phyloP scores from a whole-genome alignment of 495 filamentous ascomycete genomes.

The Glutinoglossum americanum region DNA sequence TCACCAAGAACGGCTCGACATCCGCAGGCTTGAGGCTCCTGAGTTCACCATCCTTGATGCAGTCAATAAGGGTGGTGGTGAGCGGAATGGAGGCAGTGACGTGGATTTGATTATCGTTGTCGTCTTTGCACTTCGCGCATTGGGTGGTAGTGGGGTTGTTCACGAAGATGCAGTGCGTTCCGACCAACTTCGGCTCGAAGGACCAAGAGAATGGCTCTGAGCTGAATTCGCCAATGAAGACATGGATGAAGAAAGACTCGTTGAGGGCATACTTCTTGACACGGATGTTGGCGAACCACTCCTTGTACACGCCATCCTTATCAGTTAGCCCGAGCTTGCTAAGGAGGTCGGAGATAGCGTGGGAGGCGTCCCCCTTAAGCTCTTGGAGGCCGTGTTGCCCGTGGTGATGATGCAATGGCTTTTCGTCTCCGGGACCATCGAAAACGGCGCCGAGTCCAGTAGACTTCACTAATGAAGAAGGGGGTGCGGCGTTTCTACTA shows the following conservation, averaged over 20 bases:
- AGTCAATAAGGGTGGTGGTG: slow-evolving; percentile 15
- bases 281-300: slow-evolving; percentile 40
- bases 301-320: slow-evolving; percentile 18
- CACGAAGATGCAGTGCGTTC: slow-evolving; percentile 31
- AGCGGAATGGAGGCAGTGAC: slow-evolving; percentile 18
- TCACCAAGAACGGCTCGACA: slow-evolving; percentile 15
- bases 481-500: slow-evolving; percentile 4
- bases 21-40: slow-evolving; percentile 8
- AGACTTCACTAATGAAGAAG: background rate
- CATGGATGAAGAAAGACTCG: slow-evolving; percentile 31
- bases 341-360: too few relatives aligned
- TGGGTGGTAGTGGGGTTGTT: background rate
- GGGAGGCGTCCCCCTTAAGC: too few relatives aligned
- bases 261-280: slow-evolving; percentile 33
- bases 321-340: too few relatives aligned
- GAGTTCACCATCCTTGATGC: slow-evolving; percentile 11
- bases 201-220: slow-evolving; percentile 21
- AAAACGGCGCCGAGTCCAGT: background rate
- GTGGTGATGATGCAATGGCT: too few relatives aligned
- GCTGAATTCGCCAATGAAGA: slow-evolving; percentile 35
- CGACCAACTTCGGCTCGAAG: slow-evolving; percentile 25
- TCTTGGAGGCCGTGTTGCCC: too few relatives aligned
- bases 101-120: background rate
- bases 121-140: too few relatives aligned
- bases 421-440: too few relatives aligned